Conservation (phyloP, 2,329 filamentous ascomycete species). For the Sphaerostilbella broomeana region DNA sequence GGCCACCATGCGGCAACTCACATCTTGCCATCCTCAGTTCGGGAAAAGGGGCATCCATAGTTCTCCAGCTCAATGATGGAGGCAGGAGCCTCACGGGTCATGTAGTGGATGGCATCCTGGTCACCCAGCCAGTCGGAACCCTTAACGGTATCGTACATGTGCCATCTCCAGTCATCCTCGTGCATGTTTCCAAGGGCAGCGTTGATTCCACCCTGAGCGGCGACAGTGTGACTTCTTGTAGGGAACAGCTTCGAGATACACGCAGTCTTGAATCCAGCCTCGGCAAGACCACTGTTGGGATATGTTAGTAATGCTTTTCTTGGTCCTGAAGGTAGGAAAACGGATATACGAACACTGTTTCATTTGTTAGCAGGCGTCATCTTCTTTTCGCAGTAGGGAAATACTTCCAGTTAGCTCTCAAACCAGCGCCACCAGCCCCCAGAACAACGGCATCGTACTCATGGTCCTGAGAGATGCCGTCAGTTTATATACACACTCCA, state of each 20-base stretch:
- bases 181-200: constrained; percentile 92
- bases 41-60: constrained; percentile 93
- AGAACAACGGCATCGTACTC: constrained; percentile 98
- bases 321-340: too few relatives aligned
- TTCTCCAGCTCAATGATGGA: constrained; percentile 94
- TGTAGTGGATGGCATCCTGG: constrained; percentile 97
- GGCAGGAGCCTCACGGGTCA: constrained; percentile 88
- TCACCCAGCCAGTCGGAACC: constrained; percentile 96
- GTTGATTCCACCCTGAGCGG: constrained; percentile 78
- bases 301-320: too few relatives aligned
- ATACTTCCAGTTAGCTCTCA: too few relatives aligned
- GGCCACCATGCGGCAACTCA: constrained; percentile 34
- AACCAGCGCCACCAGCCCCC: constrained; percentile 73
- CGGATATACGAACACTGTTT: too few relatives aligned
- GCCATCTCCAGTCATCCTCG: constrained; percentile 97
- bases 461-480: constrained; percentile 60
- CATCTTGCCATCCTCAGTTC: constrained; percentile 96
- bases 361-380: too few relatives aligned
- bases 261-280: constrained; percentile 84
- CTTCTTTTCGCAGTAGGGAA: too few relatives aligned
- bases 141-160: constrained; percentile 99
- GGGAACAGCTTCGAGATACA: constrained; percentile 86
- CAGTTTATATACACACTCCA: constrained; percentile 50
- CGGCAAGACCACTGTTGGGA: constrained; percentile 80
- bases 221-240: constrained; percentile 78